Conservation (phyloP, 257 asterid species). For the Capsicum baccatum region DNA sequence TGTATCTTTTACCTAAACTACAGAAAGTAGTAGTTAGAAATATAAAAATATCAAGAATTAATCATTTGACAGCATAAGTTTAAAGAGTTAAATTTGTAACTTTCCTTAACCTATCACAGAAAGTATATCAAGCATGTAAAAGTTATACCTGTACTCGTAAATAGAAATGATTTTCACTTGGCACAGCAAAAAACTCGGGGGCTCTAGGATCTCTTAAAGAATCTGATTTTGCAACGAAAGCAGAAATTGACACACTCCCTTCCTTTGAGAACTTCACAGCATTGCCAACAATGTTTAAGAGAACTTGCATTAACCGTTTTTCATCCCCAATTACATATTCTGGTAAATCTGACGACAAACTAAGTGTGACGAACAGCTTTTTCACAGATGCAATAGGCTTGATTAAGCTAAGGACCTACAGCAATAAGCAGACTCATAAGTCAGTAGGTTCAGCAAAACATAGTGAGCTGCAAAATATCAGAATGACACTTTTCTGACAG, state of each 20-base stretch:
- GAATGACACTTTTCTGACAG: background rate
- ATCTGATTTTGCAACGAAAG: conserved; percentile 82
- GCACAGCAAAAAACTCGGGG: conserved; percentile 75
- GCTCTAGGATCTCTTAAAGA: conserved; percentile 77
- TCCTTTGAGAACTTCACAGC: conserved; percentile 96
- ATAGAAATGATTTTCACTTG: conserved; percentile 82
- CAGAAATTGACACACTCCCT: conserved; percentile 80
- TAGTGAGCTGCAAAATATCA: conserved; percentile 10
- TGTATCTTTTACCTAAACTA: conserved; percentile 82
- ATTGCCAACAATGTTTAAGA: conserved; percentile 85
- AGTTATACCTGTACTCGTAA: conserved; percentile 78
- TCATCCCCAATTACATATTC: conserved; percentile 90
- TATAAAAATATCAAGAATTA: background rate
- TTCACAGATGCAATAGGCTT: conserved; percentile 94
- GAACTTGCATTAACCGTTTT: conserved; percentile 85
- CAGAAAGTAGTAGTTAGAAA: conserved; percentile 27
- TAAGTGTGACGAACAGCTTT: conserved; percentile 66
- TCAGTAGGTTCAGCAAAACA: conserved; percentile 31
- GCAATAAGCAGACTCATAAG: conserved; percentile 40
- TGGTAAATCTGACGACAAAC: conserved; percentile 77
- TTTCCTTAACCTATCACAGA: background rate
- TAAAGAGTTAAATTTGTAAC: conserved; percentile 29
- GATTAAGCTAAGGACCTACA: conserved; percentile 76
- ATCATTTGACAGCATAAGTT: background rate
- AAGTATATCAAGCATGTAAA: conserved; percentile 1